These are phyloP conservation scores for Monosporascus sp. DNA, from an alignment of 2,329 filamentous ascomycete genomes.

Conservation along the genomic window DNA sequence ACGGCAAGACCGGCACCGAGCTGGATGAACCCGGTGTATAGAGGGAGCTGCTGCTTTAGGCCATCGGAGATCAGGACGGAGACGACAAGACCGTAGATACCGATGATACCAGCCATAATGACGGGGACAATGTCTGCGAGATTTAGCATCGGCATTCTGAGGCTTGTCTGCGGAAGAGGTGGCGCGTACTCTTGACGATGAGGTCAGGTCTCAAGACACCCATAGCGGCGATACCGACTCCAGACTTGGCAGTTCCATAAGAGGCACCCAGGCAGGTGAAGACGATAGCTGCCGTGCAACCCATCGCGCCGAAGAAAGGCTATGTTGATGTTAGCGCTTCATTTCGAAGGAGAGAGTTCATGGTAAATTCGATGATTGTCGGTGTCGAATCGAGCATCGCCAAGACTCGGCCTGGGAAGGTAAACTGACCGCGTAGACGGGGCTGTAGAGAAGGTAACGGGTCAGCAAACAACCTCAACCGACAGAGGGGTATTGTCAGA, in stretches of 20 bases:
- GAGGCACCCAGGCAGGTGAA: constrained; percentile 96
- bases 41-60: constrained; percentile 63
- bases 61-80: constrained; percentile 82
- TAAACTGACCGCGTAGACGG: constrained; percentile 95
- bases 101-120: constrained; percentile 99
- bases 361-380: neutral
- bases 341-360: neutral
- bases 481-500: neutral
- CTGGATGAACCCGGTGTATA: constrained; percentile 82
- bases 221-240: constrained; percentile 97
- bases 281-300: constrained; percentile 84
- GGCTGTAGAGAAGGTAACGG: constrained; percentile 50
- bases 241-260: constrained; percentile 98
- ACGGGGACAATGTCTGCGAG: constrained; percentile 90
- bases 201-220: constrained; percentile 96
- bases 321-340: constrained; percentile 18
- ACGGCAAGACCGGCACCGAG: constrained; percentile 78
- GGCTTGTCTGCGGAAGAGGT: constrained; percentile 3
- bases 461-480: constrained; percentile 16
- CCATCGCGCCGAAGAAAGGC: constrained; percentile 82
- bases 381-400: constrained; percentile 15
- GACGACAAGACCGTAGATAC: constrained; percentile 92
- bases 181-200: constrained; percentile 92
- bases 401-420: constrained; percentile 15
- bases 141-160: constrained; percentile 15